Evolutionary conservation across 805 yeast species (phyloP), one percentile per base, ranked within the genome.

Genomic region (Dipodascus geniculatus): DNA sequence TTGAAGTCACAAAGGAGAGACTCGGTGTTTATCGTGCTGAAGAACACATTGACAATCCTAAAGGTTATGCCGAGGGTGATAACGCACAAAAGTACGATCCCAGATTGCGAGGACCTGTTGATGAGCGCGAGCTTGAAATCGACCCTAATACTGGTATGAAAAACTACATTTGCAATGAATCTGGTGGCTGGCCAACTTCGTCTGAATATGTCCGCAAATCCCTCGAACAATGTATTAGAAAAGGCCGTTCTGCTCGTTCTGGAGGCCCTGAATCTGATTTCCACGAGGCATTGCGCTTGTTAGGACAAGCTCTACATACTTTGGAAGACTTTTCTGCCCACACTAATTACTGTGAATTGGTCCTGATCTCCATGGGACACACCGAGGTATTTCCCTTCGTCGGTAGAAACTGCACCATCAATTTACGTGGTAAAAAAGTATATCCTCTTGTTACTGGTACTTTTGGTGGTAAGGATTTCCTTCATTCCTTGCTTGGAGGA

Each of bases 321-420:
- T 57, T 60, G 20, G 64, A 60, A 42, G 63, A 60, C 38, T 60
- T 60, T 42, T 53, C 63, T 20, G 62, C 64, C 11, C 62, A 61
- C 48, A 51, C 59, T 24, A 60, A 60, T 44, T 60, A 50, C 48
- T 42, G 55, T 16, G 63, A 60, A 51, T 54, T 61, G 9, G 54
- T 50, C 2, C 53, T 61, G 19, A 54, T 57, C 22, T 59, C 60
- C 20, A 22, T 60, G 51, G 63, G 63, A 14, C 28, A 49, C 28
- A 54, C 42, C 22, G 47, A 60, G 20, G 59, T 61, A 22, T 60
- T 60, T 38, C 62, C 63, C 19, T 63, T 61, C 23, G 64, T 61
- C 14, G 63, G 63, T 3, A 9, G 58, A 11, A 48, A 59, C 24
- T 54, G 61, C n/a, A 20, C 22, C 53, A 53, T 60, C 52, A 54